A percentile compares a stretch with the other conserved stretches of the same genome.
These are phyloP conservation scores for Paspalum notatum DNA, from an alignment of 176 grass and related monocot species.

Conservation along the genomic window DNA sequence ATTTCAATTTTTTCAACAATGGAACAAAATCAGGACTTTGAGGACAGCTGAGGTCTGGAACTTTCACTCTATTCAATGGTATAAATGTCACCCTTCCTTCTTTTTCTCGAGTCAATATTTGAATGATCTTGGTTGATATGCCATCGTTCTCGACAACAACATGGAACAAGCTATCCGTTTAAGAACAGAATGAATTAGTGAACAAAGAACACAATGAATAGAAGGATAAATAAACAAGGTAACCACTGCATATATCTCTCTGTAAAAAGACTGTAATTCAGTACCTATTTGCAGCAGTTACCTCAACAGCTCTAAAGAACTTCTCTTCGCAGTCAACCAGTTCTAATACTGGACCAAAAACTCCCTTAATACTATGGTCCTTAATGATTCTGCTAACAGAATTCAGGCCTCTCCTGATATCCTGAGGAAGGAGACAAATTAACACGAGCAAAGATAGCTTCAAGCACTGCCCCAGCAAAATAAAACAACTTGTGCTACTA, in stretches of 20 bases:
- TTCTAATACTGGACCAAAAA: constrained; percentile 89
- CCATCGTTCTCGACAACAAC: constrained; percentile 88
- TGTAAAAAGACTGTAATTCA: neutral
- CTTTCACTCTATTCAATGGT: constrained; percentile 87
- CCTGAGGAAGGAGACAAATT: constrained; percentile 46
- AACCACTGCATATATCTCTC: neutral
- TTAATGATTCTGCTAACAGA: constrained; percentile 83
- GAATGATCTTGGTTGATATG: constrained; percentile 88
- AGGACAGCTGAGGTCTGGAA: constrained; percentile 62
- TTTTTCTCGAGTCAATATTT: constrained; percentile 85
- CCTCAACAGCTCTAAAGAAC: constrained; percentile 93
- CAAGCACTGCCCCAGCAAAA: constrained; percentile 7
- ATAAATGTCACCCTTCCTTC: constrained; percentile 92
- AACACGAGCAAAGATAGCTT: constrained; percentile 15
- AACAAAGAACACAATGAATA: constrained; percentile 21
- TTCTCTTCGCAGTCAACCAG: constrained; percentile 87
- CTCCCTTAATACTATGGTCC: constrained; percentile 74
- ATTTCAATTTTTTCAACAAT: constrained; percentile 87
- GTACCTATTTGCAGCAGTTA: constrained; percentile 91
- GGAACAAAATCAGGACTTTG: constrained; percentile 84
- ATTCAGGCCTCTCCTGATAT: constrained; percentile 89
- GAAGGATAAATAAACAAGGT: constrained; percentile 8
- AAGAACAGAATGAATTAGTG: constrained; percentile 24
- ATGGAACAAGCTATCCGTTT: constrained; percentile 75
- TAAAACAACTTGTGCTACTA: neutral